Conservation (phyloP, 768 basidiomycete genomes). For the Multifurca ochricompacta region DNA sequence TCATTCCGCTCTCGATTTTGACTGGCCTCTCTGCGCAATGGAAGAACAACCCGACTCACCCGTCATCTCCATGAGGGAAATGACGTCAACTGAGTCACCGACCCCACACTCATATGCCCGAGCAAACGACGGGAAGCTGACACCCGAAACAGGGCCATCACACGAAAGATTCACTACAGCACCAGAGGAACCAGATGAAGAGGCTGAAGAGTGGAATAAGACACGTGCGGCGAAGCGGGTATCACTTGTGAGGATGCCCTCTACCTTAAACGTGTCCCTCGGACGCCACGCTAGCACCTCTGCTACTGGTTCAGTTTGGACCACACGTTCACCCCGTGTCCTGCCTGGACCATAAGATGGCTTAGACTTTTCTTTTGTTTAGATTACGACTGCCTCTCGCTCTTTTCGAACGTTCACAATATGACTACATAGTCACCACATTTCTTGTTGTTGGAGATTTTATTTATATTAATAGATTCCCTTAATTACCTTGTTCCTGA, state of each 20-base stretch:
- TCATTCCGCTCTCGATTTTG: slow-evolving; percentile 58
- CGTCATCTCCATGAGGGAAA: background rate
- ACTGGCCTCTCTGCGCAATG: slow-evolving; percentile 21
- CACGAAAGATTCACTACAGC: slow-evolving; percentile 43
- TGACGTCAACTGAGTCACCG: background rate
- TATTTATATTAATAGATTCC: too few species aligned
- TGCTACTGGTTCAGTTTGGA: background rate
- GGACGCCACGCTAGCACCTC: slow-evolving; percentile 14
- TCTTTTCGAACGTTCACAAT: background rate
- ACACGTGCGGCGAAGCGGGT: slow-evolving; percentile 82
- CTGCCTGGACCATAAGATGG: background rate
- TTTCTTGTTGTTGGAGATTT: too few species aligned
- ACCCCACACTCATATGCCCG: background rate
- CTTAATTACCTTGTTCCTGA: too few species aligned
- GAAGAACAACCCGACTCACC: slow-evolving; percentile 13
- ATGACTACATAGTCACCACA: background rate
- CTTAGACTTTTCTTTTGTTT: background rate
- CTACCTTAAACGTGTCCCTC: slow-evolving; percentile 35
- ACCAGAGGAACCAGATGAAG: slow-evolving; percentile 46
- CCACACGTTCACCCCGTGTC: slow-evolving; percentile 1
- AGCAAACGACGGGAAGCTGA: background rate
- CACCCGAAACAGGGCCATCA: slow-evolving; percentile 12
- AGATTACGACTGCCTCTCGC: background rate
- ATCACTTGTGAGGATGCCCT: slow-evolving; percentile 69
- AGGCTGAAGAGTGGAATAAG: slow-evolving; percentile 85